These are phyloP conservation scores for Saccharum officinarum DNA, from an alignment of 176 grass and related monocot genomes.

Conservation along the genomic window DNA sequence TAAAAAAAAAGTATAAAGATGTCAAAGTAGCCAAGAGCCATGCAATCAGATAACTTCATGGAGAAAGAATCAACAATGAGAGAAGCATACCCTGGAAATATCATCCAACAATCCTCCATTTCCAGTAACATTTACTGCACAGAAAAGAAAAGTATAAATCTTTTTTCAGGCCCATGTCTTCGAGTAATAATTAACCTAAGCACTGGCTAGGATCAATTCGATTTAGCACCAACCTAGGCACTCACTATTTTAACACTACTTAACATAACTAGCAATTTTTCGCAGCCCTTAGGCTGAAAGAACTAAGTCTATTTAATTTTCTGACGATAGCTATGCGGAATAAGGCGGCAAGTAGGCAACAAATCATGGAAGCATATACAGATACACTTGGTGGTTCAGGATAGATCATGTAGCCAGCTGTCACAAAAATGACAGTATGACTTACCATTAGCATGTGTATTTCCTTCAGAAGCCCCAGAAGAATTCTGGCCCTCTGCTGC, in stretches of 20 bases:
- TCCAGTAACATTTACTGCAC: slow-evolving; percentile 60
- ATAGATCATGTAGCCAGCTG: neutral
- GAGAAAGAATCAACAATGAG: neutral
- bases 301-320: neutral
- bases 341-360: neutral
- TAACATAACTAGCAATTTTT: neutral
- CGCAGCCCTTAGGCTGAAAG: neutral
- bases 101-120: slow-evolving; percentile 54
- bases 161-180: slow-evolving; percentile 10
- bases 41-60: neutral
- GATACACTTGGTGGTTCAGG: slow-evolving; percentile 3
- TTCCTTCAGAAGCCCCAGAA: slow-evolving; percentile 59
- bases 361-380: neutral
- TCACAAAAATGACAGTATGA: neutral
- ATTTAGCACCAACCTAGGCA: neutral
- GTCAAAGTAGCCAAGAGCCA: slow-evolving; percentile 13
- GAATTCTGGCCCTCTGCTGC: slow-evolving; percentile 53
- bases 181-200: neutral
- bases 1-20: neutral
- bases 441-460: slow-evolving; percentile 50
- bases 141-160: slow-evolving; percentile 3
- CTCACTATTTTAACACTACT: neutral
- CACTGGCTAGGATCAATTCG: neutral
- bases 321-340: neutral
- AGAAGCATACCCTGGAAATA: slow-evolving; percentile 69